Conservation (phyloP, 176 grass and related monocot genomes). For the Avena eriantha region DNA sequence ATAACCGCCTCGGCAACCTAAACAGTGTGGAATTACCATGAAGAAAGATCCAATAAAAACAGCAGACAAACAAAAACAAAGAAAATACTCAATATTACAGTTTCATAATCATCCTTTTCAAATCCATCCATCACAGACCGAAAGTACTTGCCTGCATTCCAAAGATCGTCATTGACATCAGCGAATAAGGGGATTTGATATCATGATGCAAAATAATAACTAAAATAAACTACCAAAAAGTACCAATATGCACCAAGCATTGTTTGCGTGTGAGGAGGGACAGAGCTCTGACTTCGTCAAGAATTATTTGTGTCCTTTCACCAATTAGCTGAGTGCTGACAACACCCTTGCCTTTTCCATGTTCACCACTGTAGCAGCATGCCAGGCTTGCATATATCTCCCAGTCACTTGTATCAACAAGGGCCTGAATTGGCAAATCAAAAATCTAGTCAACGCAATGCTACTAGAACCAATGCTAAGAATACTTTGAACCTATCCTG, state of each 20-base stretch:
- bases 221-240: slow-evolving; percentile 34
- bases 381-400: slow-evolving; percentile 95
- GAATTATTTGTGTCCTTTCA: slow-evolving; percentile 97
- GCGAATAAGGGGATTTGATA: slow-evolving; percentile 11
- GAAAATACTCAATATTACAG: slow-evolving; percentile 54
- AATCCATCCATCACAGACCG: slow-evolving; percentile 87
- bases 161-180: slow-evolving; percentile 37
- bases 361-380: slow-evolving; percentile 79
- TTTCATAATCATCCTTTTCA: slow-evolving; percentile 72
- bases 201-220: slow-evolving; percentile 42
- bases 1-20: slow-evolving; percentile 98
- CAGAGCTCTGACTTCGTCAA: slow-evolving; percentile 81
- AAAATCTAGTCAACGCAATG: slow-evolving; percentile 41
- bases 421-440: slow-evolving; percentile 60
- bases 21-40: slow-evolving; percentile 34
- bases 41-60: slow-evolving; percentile 40
- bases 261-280: slow-evolving; percentile 75
- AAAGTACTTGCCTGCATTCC: slow-evolving; percentile 84
- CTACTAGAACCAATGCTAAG: slow-evolving; percentile 24
- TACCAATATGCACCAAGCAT: slow-evolving; percentile 94
- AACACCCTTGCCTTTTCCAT: slow-evolving; percentile 79
- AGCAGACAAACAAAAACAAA: slow-evolving; percentile 49
- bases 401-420: slow-evolving; percentile 84
- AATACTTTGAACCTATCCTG: slow-evolving; percentile 20
- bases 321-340: slow-evolving; percentile 89